Percentiles rank a stretch among this genome's conserved stretches.
Conservation (phyloP, 2,329 filamentous ascomycete genomes). For the Cordyceps farinosa region DNA sequence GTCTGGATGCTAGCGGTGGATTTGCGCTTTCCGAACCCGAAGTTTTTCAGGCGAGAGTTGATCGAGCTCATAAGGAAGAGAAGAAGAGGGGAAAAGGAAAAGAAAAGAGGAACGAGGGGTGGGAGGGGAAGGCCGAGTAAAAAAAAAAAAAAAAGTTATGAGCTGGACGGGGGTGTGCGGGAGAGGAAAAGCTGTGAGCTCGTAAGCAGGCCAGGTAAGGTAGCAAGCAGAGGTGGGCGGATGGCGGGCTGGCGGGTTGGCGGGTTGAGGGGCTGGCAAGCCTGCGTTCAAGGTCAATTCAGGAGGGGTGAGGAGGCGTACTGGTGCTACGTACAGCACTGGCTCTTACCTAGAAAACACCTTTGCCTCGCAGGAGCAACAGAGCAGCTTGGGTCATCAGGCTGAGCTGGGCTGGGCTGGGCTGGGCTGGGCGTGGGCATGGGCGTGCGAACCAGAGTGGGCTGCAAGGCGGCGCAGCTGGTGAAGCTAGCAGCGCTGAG, state of each 20-base stretch:
- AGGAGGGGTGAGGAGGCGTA: background rate
- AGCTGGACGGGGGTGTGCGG: slow-evolving; percentile 8
- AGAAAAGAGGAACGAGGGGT: slow-evolving; percentile 19
- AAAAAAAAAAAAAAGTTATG: background rate
- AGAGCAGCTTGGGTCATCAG: no score
- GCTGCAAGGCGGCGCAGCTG: slow-evolving; percentile 3
- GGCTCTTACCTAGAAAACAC: no score
- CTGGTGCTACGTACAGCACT: no score
- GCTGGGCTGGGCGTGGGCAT: background rate
- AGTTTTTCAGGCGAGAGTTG: slow-evolving; percentile 74
- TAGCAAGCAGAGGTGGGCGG: background rate
- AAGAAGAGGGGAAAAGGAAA: slow-evolving; percentile 22
- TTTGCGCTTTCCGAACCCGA: slow-evolving; percentile 79
- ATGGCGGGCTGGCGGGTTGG: background rate
- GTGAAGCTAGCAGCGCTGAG: background rate
- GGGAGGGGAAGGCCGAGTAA: slow-evolving; percentile 19
- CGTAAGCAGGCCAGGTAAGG: slow-evolving; percentile 1
- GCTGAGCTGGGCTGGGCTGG: background rate
- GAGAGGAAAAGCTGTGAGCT: slow-evolving; percentile 16
- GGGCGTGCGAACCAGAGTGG: slow-evolving; percentile 9
- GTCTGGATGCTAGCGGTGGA: slow-evolving; percentile 59
- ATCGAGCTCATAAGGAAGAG: slow-evolving; percentile 65
- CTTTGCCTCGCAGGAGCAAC: background rate
- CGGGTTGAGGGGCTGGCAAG: background rate
- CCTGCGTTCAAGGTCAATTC: no score